Evolutionary conservation across 2,329 filamentous ascomycete species (phyloP), one percentile per base, ranked within the genome.

Genomic region (Monilinia aucupariae): DNA sequence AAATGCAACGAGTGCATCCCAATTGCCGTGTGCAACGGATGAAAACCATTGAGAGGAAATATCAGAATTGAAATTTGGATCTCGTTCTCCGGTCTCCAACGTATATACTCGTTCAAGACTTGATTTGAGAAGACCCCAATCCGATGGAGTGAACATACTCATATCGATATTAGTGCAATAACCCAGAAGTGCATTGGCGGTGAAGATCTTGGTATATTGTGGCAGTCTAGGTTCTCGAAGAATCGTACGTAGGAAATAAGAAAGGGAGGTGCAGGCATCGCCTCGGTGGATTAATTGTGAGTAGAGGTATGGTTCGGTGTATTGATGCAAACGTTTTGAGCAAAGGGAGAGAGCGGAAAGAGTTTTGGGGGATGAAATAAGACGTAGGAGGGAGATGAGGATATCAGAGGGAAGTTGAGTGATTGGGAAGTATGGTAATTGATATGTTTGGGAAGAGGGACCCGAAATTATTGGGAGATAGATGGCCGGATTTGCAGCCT

Each of bases 1-100:
- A 4, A 60, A 45, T n/a, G 20, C 55, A 1, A 52, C 61, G 22
- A 63, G 41, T 15, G 61, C 54, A 53, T 63, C 61, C 61, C 61
- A 63, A 27, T 63, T 59, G 12, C 55, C 61, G 12, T 59, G 48
- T 1, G 17, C 20, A 12, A 52, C 47, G n/a, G 53, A 48, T 12
- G 25, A 27, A 39, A 59, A 34, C 51, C 34, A 63, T 30, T 61
- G 41, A 10, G 39, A 48, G 1, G 49, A 17, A 15, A 34, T 59
- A 25, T 60, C 8, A 5, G 37, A 12, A 17, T 22, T 34, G 22
- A 55, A 54, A 13, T n/a, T 48, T 4, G n/a, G 30, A 10, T 34
- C 30, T 10, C 32, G 27, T 48, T 54, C 12, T 37, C 39, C 59
- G 4, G 41, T 48, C 7, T 43, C 22, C 12, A 20, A 25, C 8